Conservation (phyloP, 1,139 yeast genomes). For the Suhomyces terraborum region DNA sequence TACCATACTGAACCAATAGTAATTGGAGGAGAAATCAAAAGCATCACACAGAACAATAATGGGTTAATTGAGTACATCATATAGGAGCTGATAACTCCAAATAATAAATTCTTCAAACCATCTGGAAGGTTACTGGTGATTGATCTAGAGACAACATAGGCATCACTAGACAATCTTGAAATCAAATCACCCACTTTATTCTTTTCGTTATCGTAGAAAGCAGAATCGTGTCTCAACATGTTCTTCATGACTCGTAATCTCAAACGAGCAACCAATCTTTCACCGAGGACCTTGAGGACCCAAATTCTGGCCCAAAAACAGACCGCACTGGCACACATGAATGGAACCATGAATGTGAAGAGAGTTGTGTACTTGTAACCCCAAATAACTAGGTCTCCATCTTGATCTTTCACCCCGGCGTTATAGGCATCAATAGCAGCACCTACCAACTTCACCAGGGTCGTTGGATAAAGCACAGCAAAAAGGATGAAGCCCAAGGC, state of each 20-base stretch:
- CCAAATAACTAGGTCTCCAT: constrained; percentile 48
- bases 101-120: constrained; percentile 49
- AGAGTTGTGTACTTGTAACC: constrained; percentile 48
- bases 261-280: constrained; percentile 42
- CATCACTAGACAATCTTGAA: constrained; percentile 55
- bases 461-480: constrained; percentile 51
- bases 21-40: constrained; percentile 55
- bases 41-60: constrained; percentile 49
- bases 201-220: constrained; percentile 53
- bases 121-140: constrained; percentile 50
- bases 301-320: constrained; percentile 55
- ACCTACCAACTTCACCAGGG: constrained; percentile 50
- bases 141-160: constrained; percentile 52
- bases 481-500: constrained; percentile 47
- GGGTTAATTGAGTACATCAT: constrained; percentile 53
- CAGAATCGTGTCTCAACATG: constrained; percentile 52
- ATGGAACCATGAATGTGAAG: constrained; percentile 48
- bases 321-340: constrained; percentile 45
- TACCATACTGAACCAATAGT: constrained; percentile 54
- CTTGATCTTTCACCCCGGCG: constrained; percentile 36
- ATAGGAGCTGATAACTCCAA: constrained; percentile 47
- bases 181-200: constrained; percentile 60
- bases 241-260: constrained; percentile 52
- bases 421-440: constrained; percentile 50
- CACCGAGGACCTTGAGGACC: constrained; percentile 46